phyloP scores from a whole-genome alignment of 192 early-diverging fungal species.

The Coemansia sp. region DNA sequence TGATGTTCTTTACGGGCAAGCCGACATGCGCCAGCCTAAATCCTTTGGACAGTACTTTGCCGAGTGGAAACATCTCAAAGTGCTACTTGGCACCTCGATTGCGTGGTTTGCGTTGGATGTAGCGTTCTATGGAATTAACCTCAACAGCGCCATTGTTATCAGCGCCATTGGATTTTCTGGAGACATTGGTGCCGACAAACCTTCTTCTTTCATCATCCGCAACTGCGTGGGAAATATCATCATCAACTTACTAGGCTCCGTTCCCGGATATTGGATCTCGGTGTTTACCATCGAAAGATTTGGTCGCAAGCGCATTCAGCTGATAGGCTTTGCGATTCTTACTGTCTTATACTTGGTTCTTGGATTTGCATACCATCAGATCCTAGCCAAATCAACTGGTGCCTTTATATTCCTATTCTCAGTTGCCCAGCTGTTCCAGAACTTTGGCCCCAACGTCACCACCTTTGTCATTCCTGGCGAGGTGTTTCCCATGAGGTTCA shows the following conservation, averaged over 20 bases:
- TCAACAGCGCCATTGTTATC: constrained; percentile 75
- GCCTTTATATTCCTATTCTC: constrained; percentile 69
- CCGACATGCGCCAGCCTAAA: constrained; percentile 1
- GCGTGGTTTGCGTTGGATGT: constrained; percentile 77
- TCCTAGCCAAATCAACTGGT: constrained; percentile 54
- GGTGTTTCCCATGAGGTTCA: constrained; percentile 75
- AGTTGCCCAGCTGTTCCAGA: constrained; percentile 76
- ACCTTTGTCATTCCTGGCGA: constrained; percentile 83
- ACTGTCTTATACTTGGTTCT: constrained; percentile 73
- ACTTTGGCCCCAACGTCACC: constrained; percentile 94
- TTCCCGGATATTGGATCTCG: constrained; percentile 95
- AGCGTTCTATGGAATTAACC: constrained; percentile 77
- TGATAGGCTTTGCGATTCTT: constrained; percentile 77
- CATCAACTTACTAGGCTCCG: constrained; percentile 78
- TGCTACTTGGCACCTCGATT: constrained; percentile 70
- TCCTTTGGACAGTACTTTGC: constrained; percentile 73
- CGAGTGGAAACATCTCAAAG: constrained; percentile 74
- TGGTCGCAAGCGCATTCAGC: constrained; percentile 88
- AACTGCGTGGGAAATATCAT: constrained; percentile 86
- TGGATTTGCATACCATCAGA: constrained; percentile 68
- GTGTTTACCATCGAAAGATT: constrained; percentile 82
- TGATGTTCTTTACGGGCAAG: not conserved
- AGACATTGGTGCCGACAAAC: constrained; percentile 16
- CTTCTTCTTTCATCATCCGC: constrained; percentile 56
- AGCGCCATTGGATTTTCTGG: constrained; percentile 64